phyloP scores from a whole-genome alignment of 164 flowering plant genomes.

The Umbilicus rupestris region DNA sequence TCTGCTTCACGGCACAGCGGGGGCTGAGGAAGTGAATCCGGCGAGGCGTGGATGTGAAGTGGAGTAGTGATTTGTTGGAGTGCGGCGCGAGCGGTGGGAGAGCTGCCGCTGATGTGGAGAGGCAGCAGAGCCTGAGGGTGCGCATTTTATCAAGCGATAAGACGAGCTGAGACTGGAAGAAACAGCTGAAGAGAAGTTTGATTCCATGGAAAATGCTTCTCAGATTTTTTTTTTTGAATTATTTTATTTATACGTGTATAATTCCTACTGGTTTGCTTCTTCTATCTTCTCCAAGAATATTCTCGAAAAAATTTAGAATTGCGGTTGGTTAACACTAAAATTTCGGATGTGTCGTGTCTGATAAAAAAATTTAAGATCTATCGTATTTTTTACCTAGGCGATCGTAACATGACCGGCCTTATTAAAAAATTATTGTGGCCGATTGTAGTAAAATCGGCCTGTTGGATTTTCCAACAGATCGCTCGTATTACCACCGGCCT shows the following conservation, averaged over 20 bases:
- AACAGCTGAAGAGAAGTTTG: conserved; percentile 11
- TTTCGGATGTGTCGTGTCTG: too few species aligned
- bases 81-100: conserved; percentile 8
- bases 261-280: background rate
- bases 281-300: background rate
- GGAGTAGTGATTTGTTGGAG: conserved; percentile 6
- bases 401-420: too few species aligned
- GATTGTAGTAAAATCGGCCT: too few species aligned
- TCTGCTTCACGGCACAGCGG: conserved; percentile 59
- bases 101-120: conserved; percentile 11
- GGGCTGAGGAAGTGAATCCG: conserved; percentile 52
- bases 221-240: too few species aligned
- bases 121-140: conserved; percentile 22
- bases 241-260: background rate
- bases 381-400: too few species aligned
- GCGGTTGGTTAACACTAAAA: too few species aligned
- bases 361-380: too few species aligned
- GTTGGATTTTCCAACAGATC: too few species aligned
- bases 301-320: too few species aligned
- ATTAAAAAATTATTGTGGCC: too few species aligned
- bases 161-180: background rate
- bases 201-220: background rate
- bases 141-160: conserved; percentile 30
- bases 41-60: conserved; percentile 18
- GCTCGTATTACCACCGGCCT: too few species aligned